Evolutionary conservation across 345 rosid genomes (phyloP).

Genomic region (Diplotaxis tenuifolia): DNA sequence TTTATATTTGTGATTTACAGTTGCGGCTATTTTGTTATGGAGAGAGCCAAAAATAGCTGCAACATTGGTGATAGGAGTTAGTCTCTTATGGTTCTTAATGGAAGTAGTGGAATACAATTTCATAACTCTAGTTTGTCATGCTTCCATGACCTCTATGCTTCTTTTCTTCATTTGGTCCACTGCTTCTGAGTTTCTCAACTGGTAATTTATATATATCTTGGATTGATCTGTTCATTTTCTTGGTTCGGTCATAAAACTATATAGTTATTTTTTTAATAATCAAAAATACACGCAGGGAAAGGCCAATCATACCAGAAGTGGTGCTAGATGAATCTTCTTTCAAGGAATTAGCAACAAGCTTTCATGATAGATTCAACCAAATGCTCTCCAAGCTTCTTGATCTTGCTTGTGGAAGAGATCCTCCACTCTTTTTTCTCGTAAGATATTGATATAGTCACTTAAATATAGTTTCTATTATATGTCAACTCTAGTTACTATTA

Average conservation of each 20-base stretch:
- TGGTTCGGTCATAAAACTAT: not conserved
- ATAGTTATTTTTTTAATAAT: not conserved
- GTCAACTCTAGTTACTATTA: not conserved
- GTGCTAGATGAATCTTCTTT: slow-evolving; percentile 46
- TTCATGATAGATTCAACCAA: slow-evolving; percentile 50
- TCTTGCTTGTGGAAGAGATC: slow-evolving; percentile 67
- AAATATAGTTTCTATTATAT: not conserved
- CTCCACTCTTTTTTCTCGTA: slow-evolving; percentile 60
- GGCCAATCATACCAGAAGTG: slow-evolving; percentile 48
- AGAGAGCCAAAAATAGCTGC: slow-evolving; percentile 55
- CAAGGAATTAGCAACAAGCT: slow-evolving; percentile 39
- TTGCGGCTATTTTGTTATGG: slow-evolving; percentile 83
- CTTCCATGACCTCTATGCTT: slow-evolving; percentile 69
- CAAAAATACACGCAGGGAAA: slow-evolving; percentile 44
- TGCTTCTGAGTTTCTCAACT: slow-evolving; percentile 52
- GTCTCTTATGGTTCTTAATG: slow-evolving; percentile 75
- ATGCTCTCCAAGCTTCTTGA: slow-evolving; percentile 45
- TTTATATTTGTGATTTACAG: slow-evolving; percentile 39
- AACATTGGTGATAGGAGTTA: slow-evolving; percentile 48
- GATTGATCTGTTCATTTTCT: not conserved
- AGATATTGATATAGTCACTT: slow-evolving; percentile 7
- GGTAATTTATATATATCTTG: slow-evolving; percentile 39
- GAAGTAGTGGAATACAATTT: slow-evolving; percentile 86
- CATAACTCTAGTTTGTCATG: slow-evolving; percentile 70
- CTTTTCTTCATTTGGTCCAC: slow-evolving; percentile 63